Percentiles rank a stretch among this genome's conserved stretches.
phyloP scores from a whole-genome alignment of 192 early-diverging fungal species.

The Coemansia sp. region DNA sequence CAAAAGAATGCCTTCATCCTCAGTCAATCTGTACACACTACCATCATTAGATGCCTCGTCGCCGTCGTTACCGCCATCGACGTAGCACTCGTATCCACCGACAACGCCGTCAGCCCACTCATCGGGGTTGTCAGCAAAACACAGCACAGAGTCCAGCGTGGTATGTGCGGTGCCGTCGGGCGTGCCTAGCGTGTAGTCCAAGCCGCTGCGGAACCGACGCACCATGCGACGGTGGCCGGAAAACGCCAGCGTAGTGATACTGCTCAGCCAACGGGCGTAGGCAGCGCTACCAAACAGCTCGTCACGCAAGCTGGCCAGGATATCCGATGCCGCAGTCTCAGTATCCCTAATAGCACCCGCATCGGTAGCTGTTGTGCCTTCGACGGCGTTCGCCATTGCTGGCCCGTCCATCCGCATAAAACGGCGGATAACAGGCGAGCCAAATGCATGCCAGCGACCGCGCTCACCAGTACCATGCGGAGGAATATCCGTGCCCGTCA shows the following conservation, averaged over 20 bases:
- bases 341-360: neutral
- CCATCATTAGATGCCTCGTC: slow-evolving; percentile 69
- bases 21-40: slow-evolving; percentile 60
- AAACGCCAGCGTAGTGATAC: slow-evolving; percentile 59
- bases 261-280: slow-evolving; percentile 64
- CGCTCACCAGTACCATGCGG: slow-evolving; percentile 64
- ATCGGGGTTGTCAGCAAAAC: slow-evolving; percentile 49
- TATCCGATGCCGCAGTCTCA: slow-evolving; percentile 15
- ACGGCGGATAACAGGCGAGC: slow-evolving; percentile 69
- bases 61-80: slow-evolving; percentile 66
- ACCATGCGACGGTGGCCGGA: slow-evolving; percentile 55
- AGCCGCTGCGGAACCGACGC: slow-evolving; percentile 76
- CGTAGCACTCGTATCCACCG: slow-evolving; percentile 80
- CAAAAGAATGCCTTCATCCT: slow-evolving; percentile 70
- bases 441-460: slow-evolving; percentile 61
- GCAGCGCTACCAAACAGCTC: slow-evolving; percentile 58
- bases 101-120: slow-evolving; percentile 64
- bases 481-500: slow-evolving; percentile 38
- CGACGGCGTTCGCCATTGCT: slow-evolving; percentile 4
- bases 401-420: slow-evolving; percentile 56
- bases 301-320: slow-evolving; percentile 46
- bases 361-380: neutral
- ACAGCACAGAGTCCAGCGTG: slow-evolving; percentile 69
- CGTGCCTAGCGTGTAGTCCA: slow-evolving; percentile 81
- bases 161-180: slow-evolving; percentile 50